phyloP scores from a whole-genome alignment of 2,329 filamentous ascomycete species.

The Xylariomycetidae sp. region DNA sequence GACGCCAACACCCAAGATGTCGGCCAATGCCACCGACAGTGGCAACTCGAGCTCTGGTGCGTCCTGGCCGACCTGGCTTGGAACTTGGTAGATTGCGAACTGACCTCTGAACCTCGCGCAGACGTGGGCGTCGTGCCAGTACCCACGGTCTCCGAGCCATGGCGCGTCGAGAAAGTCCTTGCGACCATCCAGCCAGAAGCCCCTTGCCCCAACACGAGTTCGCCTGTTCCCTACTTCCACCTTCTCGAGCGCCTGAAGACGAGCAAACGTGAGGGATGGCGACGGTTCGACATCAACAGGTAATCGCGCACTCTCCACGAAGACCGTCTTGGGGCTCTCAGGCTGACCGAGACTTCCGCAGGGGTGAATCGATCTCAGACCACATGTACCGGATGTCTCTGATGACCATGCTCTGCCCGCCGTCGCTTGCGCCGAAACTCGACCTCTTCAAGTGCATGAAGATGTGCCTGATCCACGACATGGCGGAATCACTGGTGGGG shows the following conservation, averaged over 20 bases:
- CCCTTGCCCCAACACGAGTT: constrained; percentile 55
- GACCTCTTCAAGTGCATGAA: constrained; percentile 81
- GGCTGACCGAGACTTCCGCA: constrained; percentile 21
- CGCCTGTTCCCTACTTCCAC: constrained; percentile 89
- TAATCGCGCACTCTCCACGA: constrained; percentile 20
- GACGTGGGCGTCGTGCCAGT: constrained; percentile 31
- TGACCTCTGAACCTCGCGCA: constrained; percentile 11
- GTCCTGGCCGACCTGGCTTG: too few species aligned
- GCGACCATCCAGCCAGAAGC: constrained; percentile 53
- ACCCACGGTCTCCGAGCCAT: constrained; percentile 39
- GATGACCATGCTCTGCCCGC: constrained; percentile 86
- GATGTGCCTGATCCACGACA: constrained; percentile 96
- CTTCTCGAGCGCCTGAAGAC: constrained; percentile 91
- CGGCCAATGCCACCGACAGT: too few species aligned
- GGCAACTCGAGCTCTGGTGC: too few species aligned
- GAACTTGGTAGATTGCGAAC: too few species aligned
- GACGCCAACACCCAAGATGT: too few species aligned
- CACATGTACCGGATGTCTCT: constrained; percentile 99
- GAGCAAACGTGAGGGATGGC: constrained; percentile 93
- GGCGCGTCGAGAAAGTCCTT: constrained; percentile 58
- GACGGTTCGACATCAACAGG: constrained; percentile 70
- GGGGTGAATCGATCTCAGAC: constrained; percentile 87
- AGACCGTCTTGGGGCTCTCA: too few species aligned
- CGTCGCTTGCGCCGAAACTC: constrained; percentile 62
- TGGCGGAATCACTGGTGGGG: constrained; percentile 91